A percentile compares a stretch with the other conserved stretches of the same genome.
Conservation (phyloP, 495 filamentous ascomycete species). For the Achaetomiella virescens region DNA sequence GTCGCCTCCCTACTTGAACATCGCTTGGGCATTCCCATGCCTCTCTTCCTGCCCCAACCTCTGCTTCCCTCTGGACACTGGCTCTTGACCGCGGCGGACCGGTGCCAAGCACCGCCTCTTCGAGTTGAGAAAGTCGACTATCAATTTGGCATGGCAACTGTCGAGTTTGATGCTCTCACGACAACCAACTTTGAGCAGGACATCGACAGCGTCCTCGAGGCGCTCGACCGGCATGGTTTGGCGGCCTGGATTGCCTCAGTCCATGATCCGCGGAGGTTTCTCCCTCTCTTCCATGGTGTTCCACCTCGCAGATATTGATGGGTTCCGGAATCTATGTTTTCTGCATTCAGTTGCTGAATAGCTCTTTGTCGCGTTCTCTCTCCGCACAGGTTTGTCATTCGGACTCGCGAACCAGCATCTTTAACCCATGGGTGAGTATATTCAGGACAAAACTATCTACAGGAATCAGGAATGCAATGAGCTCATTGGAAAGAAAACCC, state of each 20-base stretch:
- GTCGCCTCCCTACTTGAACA: background rate
- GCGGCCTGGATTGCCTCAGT: background rate
- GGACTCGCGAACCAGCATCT: background rate
- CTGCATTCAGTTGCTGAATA: background rate
- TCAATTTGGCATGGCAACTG: background rate
- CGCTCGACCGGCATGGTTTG: background rate
- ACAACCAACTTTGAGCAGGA: background rate
- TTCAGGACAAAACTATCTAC: conserved; percentile 7
- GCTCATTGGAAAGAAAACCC: background rate
- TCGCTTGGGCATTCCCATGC: background rate
- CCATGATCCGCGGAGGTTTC: background rate
- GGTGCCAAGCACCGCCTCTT: too few relatives aligned
- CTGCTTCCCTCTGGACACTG: too few relatives aligned
- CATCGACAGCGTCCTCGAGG: background rate
- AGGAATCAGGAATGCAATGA: background rate
- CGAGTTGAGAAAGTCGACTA: background rate
- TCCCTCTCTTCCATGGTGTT: too few relatives aligned
- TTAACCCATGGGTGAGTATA: conserved; percentile 11
- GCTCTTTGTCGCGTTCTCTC: background rate
- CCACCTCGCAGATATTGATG: too few relatives aligned
- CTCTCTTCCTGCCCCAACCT: background rate
- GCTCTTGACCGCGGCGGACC: too few relatives aligned
- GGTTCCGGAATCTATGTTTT: background rate
- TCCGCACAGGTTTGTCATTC: background rate
- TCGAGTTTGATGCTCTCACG: background rate